phyloP scores from a whole-genome alignment of 2,329 filamentous ascomycete species.

The Dactylella cylindrospora region DNA sequence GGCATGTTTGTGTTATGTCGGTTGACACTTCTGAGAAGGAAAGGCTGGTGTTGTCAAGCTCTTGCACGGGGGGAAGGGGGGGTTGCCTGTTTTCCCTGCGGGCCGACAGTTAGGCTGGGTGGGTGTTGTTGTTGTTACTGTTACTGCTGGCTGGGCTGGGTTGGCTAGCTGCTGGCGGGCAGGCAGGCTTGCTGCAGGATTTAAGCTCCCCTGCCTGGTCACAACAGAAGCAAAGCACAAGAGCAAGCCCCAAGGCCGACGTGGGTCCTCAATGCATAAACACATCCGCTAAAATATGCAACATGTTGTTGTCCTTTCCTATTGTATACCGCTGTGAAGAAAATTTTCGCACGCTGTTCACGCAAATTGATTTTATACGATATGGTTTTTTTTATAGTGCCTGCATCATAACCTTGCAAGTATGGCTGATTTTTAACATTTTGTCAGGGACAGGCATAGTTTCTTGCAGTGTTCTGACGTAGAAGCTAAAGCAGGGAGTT shows the following conservation, averaged over 20 bases:
- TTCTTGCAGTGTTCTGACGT: slow-evolving; percentile 36
- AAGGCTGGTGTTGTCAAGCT: too few relatives aligned
- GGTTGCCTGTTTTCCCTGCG: too few relatives aligned
- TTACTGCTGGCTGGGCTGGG: too few relatives aligned
- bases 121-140: too few relatives aligned
- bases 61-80: too few relatives aligned
- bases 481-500: slow-evolving; percentile 39
- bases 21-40: too few relatives aligned
- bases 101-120: too few relatives aligned
- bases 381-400: slow-evolving; percentile 43
- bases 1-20: slow-evolving; percentile 36
- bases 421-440: slow-evolving; percentile 42
- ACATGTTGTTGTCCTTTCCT: slow-evolving; percentile 44
- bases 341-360: slow-evolving; percentile 41
- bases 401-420: slow-evolving; percentile 41
- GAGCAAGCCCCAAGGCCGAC: too few relatives aligned
- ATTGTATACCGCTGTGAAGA: slow-evolving; percentile 37
- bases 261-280: slow-evolving; percentile 40
- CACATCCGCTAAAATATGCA: slow-evolving; percentile 45
- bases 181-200: slow-evolving; percentile 20
- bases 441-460: slow-evolving; percentile 30
- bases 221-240: slow-evolving; percentile 33
- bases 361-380: slow-evolving; percentile 32
- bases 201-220: slow-evolving; percentile 32
- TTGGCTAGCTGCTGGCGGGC: too few relatives aligned